Conservation (phyloP, 345 rosid genomes). For the Aethionema arabicum region DNA sequence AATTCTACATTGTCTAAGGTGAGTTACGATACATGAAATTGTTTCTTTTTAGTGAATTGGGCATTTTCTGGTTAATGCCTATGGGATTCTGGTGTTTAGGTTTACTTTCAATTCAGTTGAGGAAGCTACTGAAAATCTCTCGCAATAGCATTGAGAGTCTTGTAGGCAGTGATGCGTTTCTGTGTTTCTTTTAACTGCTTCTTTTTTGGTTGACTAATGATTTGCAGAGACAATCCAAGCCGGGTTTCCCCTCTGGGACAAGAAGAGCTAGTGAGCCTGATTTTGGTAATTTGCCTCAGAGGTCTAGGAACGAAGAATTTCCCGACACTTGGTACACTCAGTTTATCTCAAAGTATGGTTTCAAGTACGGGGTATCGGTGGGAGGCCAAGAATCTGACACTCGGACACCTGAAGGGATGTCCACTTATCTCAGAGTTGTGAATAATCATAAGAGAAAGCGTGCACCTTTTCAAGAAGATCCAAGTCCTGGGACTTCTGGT, state of each 20-base stretch:
- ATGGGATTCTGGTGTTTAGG: no score
- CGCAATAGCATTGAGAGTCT: no score
- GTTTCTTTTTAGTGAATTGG: not conserved
- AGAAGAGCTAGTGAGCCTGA: slow-evolving; percentile 56
- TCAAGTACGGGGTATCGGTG: slow-evolving; percentile 49
- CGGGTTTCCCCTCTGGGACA: slow-evolving; percentile 42
- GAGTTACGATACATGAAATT: not conserved
- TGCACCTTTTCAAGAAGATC: slow-evolving; percentile 50
- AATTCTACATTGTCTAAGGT: slow-evolving; percentile 52
- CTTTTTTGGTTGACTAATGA: not conserved
- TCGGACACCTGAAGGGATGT: slow-evolving; percentile 80
- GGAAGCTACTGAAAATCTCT: no score
- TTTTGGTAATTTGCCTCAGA: slow-evolving; percentile 52
- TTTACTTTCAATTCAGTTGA: no score
- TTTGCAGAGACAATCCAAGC: slow-evolving; percentile 53
- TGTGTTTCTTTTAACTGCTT: no score
- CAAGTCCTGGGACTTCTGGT: slow-evolving; percentile 36
- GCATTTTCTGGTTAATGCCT: no score
- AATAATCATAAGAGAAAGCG: slow-evolving; percentile 78
- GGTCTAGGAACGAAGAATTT: slow-evolving; percentile 70
- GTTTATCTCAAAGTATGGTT: slow-evolving; percentile 63
- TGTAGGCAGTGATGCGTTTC: no score
- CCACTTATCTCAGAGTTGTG: slow-evolving; percentile 52
- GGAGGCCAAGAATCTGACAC: slow-evolving; percentile 66
- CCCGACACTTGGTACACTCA: slow-evolving; percentile 93